Percentiles rank a stretch among this genome's conserved stretches.
phyloP scores from a whole-genome alignment of 345 rosid species.

The Corchorus capsularis region DNA sequence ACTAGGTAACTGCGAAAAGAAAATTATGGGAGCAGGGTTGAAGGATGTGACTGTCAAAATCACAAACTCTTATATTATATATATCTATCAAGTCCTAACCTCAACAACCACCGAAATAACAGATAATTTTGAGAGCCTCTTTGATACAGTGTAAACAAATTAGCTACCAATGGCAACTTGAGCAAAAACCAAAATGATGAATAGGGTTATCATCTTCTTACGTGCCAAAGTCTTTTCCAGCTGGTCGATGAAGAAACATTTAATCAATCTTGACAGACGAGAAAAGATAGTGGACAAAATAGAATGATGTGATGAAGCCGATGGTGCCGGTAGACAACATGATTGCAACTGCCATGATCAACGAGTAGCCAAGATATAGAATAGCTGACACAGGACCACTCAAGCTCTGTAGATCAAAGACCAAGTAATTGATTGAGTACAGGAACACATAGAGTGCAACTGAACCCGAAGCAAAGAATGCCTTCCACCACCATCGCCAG shows the following conservation, averaged over 20 bases:
- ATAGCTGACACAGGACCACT: constrained; percentile 79
- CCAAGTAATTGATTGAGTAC: constrained; percentile 78
- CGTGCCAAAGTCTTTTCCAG: constrained; percentile 23
- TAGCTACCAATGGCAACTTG: constrained; percentile 15
- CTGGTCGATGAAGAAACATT: constrained; percentile 10
- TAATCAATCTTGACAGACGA: constrained; percentile 83
- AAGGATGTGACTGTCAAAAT: constrained; percentile 10
- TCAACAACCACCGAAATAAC: constrained; percentile 21
- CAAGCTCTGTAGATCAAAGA: constrained; percentile 74
- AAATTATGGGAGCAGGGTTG: neutral
- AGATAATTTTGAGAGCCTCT: constrained; percentile 16
- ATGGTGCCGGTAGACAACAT: constrained; percentile 81
- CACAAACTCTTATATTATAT: neutral
- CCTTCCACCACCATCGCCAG: constrained; percentile 96
- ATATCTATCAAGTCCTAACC: constrained; percentile 16
- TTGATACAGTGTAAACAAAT: constrained; percentile 20
- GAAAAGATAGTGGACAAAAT: constrained; percentile 82
- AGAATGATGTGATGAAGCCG: constrained; percentile 77
- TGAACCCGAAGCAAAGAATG: constrained; percentile 83
- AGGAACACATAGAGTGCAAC: constrained; percentile 77
- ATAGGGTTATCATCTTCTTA: constrained; percentile 19
- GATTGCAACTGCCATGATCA: constrained; percentile 75
- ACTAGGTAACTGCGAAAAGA: constrained; percentile 8
- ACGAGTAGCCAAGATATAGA: constrained; percentile 76
- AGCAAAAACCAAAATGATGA: constrained; percentile 11